Base-by-base conservation (phyloP, 495 filamentous ascomycete species). In the Penicillium cosmopolitanum region DNA sequence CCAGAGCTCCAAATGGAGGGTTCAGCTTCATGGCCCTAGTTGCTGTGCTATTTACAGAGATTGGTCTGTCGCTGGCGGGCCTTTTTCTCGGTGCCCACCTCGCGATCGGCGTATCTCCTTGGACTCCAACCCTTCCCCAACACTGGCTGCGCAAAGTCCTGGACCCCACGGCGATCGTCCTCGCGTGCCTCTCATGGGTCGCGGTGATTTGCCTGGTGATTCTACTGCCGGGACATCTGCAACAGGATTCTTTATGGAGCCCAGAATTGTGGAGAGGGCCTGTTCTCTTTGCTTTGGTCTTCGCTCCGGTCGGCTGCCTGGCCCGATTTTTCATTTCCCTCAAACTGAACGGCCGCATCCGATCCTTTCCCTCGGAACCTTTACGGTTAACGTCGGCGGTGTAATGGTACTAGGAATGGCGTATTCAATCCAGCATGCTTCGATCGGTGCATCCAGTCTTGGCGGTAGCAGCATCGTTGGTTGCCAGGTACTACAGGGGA, bases 361-460 rank as follows among this genome's bases (percentile, higher is more conserved):
- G 28, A 7, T 86, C 69, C 67, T 95, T 95, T 60, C 91, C 2
- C 71, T 94, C 1, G 92, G 91, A 11, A 96, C 92, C 0, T 94
- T 95, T 70, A 69, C 69, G 11, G 89, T 88, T 16, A 96, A 96
- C 60, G 67, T 91, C 5, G 61, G 81, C n/a, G 91, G 91, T 23
- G 91, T 89, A 0, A 72, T 76, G 28, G 62, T 81, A 16, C 64
- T 80, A 23, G 82, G 83, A 0, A 84, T 90, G 78, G 60, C 55
- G n/a, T 63, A 58, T 33, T 52, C 56, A 16, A 28, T 58, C 12
- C 56, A 58, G 18, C 56, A 58, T 53, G 56, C 60, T 42, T 51
- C 55, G n/a, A 46, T 58, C 28, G 47, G 55, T 43, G 40, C 40
- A 43, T 43, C 40, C 13, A 43, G 40, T 18, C 40, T 43, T 18